Percentiles rank a stretch among this genome's conserved stretches.
Conservation (phyloP, 2,329 filamentous ascomycete genomes). For the Neofusicoccum sp. region DNA sequence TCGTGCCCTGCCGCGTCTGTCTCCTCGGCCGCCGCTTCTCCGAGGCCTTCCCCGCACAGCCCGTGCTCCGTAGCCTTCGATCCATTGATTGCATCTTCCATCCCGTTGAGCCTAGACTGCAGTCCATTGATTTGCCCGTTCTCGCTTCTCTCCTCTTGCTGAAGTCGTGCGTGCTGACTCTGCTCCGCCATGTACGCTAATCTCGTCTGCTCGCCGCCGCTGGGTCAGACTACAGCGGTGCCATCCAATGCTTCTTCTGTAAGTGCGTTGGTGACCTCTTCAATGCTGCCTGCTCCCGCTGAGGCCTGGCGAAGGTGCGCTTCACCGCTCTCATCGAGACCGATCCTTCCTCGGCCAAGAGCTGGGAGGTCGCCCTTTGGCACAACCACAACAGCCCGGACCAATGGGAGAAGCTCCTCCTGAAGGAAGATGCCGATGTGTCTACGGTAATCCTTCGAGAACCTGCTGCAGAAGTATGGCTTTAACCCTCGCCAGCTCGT, state of each 20-base stretch:
- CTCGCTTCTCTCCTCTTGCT: neutral
- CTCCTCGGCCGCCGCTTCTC: neutral
- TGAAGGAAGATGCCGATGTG: neutral
- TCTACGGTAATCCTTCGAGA: conserved; percentile 15
- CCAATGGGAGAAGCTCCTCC: conserved; percentile 57
- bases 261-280: conserved; percentile 25
- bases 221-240: conserved; percentile 73
- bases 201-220: conserved; percentile 67
- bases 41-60: conserved; percentile 9
- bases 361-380: conserved; percentile 78
- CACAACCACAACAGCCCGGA: conserved; percentile 62
- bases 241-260: conserved; percentile 44
- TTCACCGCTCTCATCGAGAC: conserved; percentile 75
- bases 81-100: neutral
- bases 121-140: conserved; percentile 8
- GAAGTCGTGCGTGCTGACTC: neutral
- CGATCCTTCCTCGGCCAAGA: conserved; percentile 54
- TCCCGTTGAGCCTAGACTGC: neutral
- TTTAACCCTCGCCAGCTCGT: conserved; percentile 17
- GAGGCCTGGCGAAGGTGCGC: conserved; percentile 42
- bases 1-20: neutral
- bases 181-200: conserved; percentile 51
- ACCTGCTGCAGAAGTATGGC: neutral
- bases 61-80: neutral
- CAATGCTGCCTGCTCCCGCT: conserved; percentile 22